phyloP scores from a whole-genome alignment of 2,329 filamentous ascomycete genomes.

The Fusarium continuum region DNA sequence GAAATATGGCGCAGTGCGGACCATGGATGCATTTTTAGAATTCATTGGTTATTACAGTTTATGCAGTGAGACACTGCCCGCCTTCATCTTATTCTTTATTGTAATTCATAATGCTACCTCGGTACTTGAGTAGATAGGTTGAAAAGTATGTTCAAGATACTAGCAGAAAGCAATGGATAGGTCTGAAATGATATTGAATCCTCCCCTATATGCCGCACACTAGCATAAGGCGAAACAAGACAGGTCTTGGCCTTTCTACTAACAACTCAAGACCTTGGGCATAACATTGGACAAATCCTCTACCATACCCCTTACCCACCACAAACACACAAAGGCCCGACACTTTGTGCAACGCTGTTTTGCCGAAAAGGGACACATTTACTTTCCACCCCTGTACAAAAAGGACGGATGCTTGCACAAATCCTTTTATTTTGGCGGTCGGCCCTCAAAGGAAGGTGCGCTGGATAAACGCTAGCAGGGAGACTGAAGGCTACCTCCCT shows the following conservation, averaged over 20 bases:
- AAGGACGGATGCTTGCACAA: constrained; percentile 20
- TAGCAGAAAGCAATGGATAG: too few species aligned
- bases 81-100: not conserved
- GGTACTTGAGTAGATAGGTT: not conserved
- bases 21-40: not conserved
- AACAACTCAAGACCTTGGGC: not conserved
- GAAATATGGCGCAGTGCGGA: constrained; percentile 11
- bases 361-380: not conserved
- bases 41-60: constrained; percentile 16
- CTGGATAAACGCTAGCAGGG: not conserved
- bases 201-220: not conserved
- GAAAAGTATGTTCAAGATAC: too few species aligned
- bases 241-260: constrained; percentile 16
- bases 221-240: constrained; percentile 29
- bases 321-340: not conserved
- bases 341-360: constrained; percentile 3
- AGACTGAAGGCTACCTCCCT: not conserved
- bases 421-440: constrained; percentile 15
- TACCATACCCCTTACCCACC: too few species aligned
- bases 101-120: not conserved
- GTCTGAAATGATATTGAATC: not conserved
- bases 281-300: not conserved
- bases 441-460: constrained; percentile 22
- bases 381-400: not conserved
- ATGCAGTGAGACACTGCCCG: not conserved